Conservation (phyloP, 352 stramenopile species). For the Phytophthora boehmeriae region DNA sequence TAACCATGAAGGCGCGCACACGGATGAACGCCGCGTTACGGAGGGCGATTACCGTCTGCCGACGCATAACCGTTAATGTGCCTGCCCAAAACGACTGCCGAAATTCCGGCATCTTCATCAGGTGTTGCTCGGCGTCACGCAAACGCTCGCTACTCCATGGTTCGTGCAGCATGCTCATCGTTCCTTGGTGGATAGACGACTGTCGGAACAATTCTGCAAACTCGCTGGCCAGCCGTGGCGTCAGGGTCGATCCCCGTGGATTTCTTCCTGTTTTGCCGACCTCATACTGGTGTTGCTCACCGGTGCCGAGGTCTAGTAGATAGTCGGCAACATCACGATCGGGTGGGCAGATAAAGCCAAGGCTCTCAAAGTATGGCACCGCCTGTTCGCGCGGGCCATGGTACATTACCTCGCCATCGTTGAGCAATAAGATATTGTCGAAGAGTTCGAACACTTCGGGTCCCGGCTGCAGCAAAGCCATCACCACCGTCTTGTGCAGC, state of each 20-base stretch:
- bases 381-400: conserved; percentile 60
- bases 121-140: conserved; percentile 13
- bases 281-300: conserved; percentile 25
- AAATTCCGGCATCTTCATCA: conserved; percentile 57
- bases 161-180: conserved; percentile 67
- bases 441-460: conserved; percentile 40
- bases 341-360: conserved; percentile 28
- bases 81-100: conserved; percentile 57
- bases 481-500: conserved; percentile 41
- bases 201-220: conserved; percentile 11
- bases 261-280: conserved; percentile 1
- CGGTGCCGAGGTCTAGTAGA: conserved; percentile 27
- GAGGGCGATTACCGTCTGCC: conserved; percentile 51
- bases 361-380: conserved; percentile 48
- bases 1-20: conserved; percentile 17
- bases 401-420: conserved; percentile 48
- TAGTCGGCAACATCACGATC: conserved; percentile 18
- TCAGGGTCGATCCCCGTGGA: background rate
- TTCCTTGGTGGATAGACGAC: conserved; percentile 29
- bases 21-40: conserved; percentile 25
- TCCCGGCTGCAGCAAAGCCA: conserved; percentile 54
- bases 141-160: conserved; percentile 3
- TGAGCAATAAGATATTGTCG: conserved; percentile 78
- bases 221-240: conserved; percentile 14
- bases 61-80: conserved; percentile 29